Conservation (phyloP, 2,329 filamentous ascomycete genomes). For the Cytospora schulzeri region DNA sequence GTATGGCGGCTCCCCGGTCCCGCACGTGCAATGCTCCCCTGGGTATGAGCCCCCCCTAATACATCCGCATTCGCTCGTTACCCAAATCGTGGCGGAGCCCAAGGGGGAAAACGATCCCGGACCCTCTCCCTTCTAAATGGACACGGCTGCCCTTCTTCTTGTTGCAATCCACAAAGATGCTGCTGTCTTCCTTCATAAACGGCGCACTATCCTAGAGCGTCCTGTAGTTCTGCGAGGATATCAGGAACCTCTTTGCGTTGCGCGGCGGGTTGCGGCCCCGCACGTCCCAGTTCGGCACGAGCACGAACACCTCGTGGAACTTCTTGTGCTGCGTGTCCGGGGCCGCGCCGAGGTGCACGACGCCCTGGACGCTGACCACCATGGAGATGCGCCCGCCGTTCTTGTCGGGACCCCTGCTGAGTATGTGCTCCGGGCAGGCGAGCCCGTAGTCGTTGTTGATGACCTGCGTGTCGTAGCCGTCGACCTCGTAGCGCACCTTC, state of each 20-base stretch:
- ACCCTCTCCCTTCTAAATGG: background rate
- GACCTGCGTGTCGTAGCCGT: constrained; percentile 76
- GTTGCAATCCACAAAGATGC: background rate
- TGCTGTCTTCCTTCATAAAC: background rate
- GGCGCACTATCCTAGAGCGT: constrained; percentile 42
- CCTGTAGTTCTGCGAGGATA: constrained; percentile 74
- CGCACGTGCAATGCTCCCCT: background rate
- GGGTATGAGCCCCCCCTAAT: background rate
- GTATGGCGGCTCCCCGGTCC: too few species aligned
- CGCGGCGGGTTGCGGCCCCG: constrained; percentile 55
- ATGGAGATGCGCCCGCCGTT: constrained; percentile 67
- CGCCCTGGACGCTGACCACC: constrained; percentile 72
- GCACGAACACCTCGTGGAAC: constrained; percentile 79
- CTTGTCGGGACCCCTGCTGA: constrained; percentile 41
- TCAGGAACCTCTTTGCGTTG: constrained; percentile 58
- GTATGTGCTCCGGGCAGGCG: constrained; percentile 53
- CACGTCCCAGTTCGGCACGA: constrained; percentile 74
- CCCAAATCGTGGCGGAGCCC: constrained; percentile 7
- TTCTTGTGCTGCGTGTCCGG: constrained; percentile 64
- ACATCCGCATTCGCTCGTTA: constrained; percentile 7
- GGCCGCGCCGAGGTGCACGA: constrained; percentile 67
- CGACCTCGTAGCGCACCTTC: constrained; percentile 68
- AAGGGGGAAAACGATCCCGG: constrained; percentile 1
- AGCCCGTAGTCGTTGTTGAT: constrained; percentile 68
- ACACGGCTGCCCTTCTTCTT: background rate